phyloP scores from a whole-genome alignment of 2,329 filamentous ascomycete species.

The Cercospora sp. region DNA sequence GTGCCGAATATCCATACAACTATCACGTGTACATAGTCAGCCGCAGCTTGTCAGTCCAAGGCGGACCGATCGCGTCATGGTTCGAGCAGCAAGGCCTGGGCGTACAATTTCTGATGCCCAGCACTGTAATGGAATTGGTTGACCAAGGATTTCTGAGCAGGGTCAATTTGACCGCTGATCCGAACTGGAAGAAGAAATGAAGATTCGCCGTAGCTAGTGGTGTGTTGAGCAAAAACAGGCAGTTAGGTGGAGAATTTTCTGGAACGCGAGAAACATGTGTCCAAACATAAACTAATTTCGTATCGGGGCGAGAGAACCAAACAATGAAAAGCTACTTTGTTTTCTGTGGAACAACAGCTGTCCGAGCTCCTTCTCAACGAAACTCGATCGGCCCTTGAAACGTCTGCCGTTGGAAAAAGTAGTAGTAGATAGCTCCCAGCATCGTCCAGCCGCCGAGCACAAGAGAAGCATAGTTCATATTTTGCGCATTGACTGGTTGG shows the following conservation, averaged over 20 bases:
- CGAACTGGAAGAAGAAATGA: conserved; percentile 7
- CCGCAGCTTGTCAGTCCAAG: conserved; percentile 9
- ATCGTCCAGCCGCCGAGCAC: conserved; percentile 43
- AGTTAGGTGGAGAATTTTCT: not conserved
- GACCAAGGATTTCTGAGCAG: conserved; percentile 13
- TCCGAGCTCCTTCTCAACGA: not conserved
- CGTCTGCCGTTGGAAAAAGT: conserved; percentile 40
- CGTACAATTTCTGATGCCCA: conserved; percentile 15
- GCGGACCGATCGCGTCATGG: conserved; percentile 12
- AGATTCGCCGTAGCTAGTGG: not conserved
- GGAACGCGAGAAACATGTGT: not conserved
- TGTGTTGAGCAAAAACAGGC: not conserved
- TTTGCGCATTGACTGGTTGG: conserved; percentile 43
- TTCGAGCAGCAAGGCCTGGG: conserved; percentile 16
- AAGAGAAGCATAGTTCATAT: conserved; percentile 49
- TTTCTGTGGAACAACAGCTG: not conserved
- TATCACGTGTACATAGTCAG: conserved; percentile 16
- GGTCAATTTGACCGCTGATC: conserved; percentile 15
- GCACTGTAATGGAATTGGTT: conserved; percentile 4
- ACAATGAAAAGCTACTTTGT: not conserved
- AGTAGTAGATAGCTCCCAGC: conserved; percentile 46
- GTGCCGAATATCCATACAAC: conserved; percentile 14
- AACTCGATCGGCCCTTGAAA: conserved; percentile 29
- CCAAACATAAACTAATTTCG: not conserved
- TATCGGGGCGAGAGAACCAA: not conserved